Conservation (phyloP, 495 filamentous ascomycete species). For the Penicillium lagena region DNA sequence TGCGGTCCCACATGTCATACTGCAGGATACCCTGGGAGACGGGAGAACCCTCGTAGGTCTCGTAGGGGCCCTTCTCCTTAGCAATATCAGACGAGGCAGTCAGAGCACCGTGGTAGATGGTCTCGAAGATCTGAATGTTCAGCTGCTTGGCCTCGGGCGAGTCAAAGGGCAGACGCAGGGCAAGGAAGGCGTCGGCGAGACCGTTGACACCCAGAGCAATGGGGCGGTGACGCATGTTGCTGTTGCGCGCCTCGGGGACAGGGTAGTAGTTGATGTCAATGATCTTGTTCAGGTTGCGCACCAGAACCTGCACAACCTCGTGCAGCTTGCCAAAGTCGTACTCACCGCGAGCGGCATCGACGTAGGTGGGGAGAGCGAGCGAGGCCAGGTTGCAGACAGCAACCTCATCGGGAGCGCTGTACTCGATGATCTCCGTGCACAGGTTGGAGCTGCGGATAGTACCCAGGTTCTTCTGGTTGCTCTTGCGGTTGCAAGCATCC, state of each 20-base stretch:
- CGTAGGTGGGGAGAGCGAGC: conserved; percentile 80
- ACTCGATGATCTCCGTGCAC: conserved; percentile 97
- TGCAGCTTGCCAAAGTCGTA: conserved; percentile 96
- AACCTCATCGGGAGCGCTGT: conserved; percentile 94
- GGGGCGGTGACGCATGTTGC: conserved; percentile 92
- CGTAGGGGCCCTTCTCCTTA: conserved; percentile 74
- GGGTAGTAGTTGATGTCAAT: conserved; percentile 98
- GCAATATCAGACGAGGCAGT: conserved; percentile 84
- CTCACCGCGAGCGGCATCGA: conserved; percentile 70
- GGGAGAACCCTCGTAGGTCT: conserved; percentile 87
- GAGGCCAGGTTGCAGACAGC: conserved; percentile 98
- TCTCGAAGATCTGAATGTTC: conserved; percentile 99
- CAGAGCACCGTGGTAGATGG: conserved; percentile 94
- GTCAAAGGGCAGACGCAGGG: conserved; percentile 93
- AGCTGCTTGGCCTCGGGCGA: conserved; percentile 86
- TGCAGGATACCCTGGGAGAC: conserved; percentile 94
- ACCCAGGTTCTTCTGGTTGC: conserved; percentile 98
- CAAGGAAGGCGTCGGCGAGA: conserved; percentile 97
- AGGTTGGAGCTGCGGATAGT: conserved; percentile 98
- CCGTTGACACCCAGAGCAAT: conserved; percentile 96
- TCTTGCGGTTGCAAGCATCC: conserved; percentile 95
- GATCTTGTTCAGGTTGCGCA: conserved; percentile 93
- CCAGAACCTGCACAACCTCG: conserved; percentile 82
- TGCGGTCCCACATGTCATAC: conserved; percentile 98
- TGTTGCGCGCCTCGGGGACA: conserved; percentile 82